Evolutionary conservation across 352 stramenopile genomes (phyloP), one percentile per base, ranked within the genome.

Genomic region (Pythium utonaiense): DNA sequence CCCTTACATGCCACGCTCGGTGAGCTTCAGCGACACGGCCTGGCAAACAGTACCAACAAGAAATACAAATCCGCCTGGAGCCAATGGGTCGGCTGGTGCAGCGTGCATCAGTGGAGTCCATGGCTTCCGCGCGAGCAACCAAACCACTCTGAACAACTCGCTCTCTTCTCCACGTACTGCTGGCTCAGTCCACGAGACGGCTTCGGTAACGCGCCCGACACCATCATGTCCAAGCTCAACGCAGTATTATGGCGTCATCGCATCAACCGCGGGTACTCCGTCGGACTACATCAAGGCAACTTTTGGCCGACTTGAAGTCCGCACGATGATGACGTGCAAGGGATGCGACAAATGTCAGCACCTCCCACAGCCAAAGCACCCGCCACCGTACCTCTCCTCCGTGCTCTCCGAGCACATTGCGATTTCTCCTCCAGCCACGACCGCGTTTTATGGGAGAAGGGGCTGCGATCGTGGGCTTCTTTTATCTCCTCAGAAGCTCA

Each of bases 141-240:
- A 12, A 3, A 5, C 5, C 42, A 61, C 28, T 53, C 28, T 3
- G 27, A 61, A 6, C 42, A 31, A 12, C 54, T 61, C 19, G 41
- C n/a, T 3, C n/a, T 42, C 9, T 61, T 53, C 33, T 28, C 30
- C 3, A 24, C 27, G 3, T 10, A 53, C 47, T 63, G 61, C 24
- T 69, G 55, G 56, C 6, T 1, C 5, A 1, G 8, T 13, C 34
- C 31, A n/a, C 51, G n/a, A 5, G 0, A 4, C n/a, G n/a, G 33
- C 5, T 17, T 6, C 14, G 24, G 33, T 21, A 79, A 74, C 48
- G 51, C 50, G 2, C 16, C 64, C 40, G 22, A 24, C 4, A 75
- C 71, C 67, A 67, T 74, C 12, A 28, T 69, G 56, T 70, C 62
- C 68, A 75, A 74, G 30, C 53, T 71, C 34, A 61, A 63, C n/a